Percentiles rank a stretch among this genome's conserved stretches.
Evolutionary conservation across 2,329 filamentous ascomycete genomes (phyloP).

Genomic region (Pyrenochaeta sp.): DNA sequence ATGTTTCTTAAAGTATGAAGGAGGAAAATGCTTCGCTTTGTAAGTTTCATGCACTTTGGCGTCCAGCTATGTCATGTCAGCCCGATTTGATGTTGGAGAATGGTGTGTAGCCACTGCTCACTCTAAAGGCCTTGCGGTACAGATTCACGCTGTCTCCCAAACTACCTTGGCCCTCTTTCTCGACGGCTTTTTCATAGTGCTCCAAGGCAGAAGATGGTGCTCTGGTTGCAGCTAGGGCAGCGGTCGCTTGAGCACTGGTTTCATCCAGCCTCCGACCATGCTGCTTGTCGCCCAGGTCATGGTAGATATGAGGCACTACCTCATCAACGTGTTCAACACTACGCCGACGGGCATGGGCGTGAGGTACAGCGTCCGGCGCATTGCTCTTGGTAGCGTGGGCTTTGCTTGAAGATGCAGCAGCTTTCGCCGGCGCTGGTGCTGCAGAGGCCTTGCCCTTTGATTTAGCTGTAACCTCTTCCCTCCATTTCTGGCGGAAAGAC

Average conservation of each 20-base stretch:
- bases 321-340: conserved; percentile 51
- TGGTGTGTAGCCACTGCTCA: conserved; percentile 50
- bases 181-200: conserved; percentile 90
- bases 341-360: conserved; percentile 34
- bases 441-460: conserved; percentile 46
- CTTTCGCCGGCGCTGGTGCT: conserved; percentile 20
- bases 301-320: conserved; percentile 52
- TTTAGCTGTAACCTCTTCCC: conserved; percentile 74
- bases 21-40: conserved; percentile 89
- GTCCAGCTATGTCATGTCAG: conserved; percentile 70
- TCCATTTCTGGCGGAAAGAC: conserved; percentile 86
- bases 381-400: conserved; percentile 31
- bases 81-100: not conserved
- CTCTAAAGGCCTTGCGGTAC: conserved; percentile 90
- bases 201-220: conserved; percentile 83
- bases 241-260: conserved; percentile 44
- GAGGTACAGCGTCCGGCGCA: conserved; percentile 30
- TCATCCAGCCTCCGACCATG: conserved; percentile 55
- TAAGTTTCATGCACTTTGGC: conserved; percentile 84
- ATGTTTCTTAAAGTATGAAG: conserved; percentile 58
- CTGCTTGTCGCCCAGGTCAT: conserved; percentile 57
- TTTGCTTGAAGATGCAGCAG: conserved; percentile 29
- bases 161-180: conserved; percentile 84
- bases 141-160: conserved; percentile 87
- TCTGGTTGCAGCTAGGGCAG: conserved; percentile 38